phyloP scores from a whole-genome alignment of 2,329 filamentous ascomycete genomes.

The Colletotrichum australisinense region DNA sequence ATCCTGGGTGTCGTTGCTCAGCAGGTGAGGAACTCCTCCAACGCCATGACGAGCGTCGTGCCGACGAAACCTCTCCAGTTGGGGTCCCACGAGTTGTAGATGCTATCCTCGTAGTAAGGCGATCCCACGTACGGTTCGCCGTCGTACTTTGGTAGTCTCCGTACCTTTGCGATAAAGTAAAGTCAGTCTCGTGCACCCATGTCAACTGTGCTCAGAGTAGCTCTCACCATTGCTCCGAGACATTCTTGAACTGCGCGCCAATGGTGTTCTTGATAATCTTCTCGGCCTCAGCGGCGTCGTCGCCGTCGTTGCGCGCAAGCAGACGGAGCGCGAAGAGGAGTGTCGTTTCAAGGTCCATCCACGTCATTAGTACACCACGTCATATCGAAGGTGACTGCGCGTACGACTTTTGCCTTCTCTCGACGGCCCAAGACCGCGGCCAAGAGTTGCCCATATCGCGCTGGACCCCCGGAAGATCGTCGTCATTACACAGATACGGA shows the following conservation, averaged over 20 bases:
- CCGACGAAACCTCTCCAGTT: constrained; percentile 75
- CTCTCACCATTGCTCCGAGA: constrained; percentile 64
- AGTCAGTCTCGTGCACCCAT: not conserved
- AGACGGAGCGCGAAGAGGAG: too few species aligned
- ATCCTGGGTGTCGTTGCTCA: constrained; percentile 47
- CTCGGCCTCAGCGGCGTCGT: constrained; percentile 61
- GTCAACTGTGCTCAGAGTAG: not conserved
- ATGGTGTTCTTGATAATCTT: constrained; percentile 67
- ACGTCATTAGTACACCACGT: too few species aligned
- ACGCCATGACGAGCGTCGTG: constrained; percentile 66
- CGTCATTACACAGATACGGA: constrained; percentile 9
- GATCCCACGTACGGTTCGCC: constrained; percentile 69
- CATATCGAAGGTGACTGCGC: too few species aligned
- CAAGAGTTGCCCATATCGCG: not conserved
- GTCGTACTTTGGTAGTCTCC: constrained; percentile 65
- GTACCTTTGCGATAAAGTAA: constrained; percentile 43
- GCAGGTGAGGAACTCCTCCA: constrained; percentile 68
- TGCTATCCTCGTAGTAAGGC: constrained; percentile 58
- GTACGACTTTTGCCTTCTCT: too few species aligned
- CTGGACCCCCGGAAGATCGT: constrained; percentile 3
- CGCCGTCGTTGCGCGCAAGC: constrained; percentile 62
- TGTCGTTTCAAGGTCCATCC: too few species aligned
- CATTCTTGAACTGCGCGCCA: constrained; percentile 61
- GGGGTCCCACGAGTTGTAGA: constrained; percentile 70
- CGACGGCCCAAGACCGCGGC: too few species aligned